These are phyloP conservation scores for Tricholoma furcatifolium DNA, from an alignment of 768 basidiomycete species.

Conservation along the genomic window DNA sequence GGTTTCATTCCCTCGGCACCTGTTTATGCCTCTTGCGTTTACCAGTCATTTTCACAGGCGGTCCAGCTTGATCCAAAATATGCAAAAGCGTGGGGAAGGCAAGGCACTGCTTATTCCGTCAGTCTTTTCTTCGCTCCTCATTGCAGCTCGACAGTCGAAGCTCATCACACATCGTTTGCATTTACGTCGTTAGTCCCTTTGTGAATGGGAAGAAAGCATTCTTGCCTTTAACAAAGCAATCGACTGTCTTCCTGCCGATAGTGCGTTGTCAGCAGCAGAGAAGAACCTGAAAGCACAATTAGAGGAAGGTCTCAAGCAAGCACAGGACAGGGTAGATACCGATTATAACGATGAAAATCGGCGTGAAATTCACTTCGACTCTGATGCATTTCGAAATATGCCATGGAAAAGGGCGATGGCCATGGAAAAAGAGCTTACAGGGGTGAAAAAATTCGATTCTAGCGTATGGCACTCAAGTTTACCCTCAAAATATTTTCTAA, in stretches of 20 bases:
- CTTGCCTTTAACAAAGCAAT: slow-evolving; percentile 32
- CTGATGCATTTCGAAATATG: slow-evolving; percentile 8
- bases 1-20: slow-evolving; percentile 15
- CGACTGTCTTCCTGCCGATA: slow-evolving; percentile 24
- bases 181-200: slow-evolving; percentile 26
- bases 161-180: no score
- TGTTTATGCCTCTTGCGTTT: neutral
- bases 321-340: slow-evolving; percentile 9
- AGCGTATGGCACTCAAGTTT: slow-evolving; percentile 15
- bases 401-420: slow-evolving; percentile 30
- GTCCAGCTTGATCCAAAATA: slow-evolving; percentile 38
- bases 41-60: slow-evolving; percentile 24
- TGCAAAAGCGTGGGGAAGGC: slow-evolving; percentile 41
- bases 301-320: slow-evolving; percentile 24
- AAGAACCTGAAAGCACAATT: slow-evolving; percentile 36
- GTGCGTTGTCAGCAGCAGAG: slow-evolving; percentile 28
- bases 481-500: neutral
- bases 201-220: slow-evolving; percentile 16
- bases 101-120: slow-evolving; percentile 33
- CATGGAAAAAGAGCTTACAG: slow-evolving; percentile 17
- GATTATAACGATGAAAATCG: neutral
- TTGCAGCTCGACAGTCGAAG: no score
- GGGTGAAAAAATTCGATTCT: slow-evolving; percentile 15
- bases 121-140: neutral
- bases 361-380: no score